A percentile compares a stretch with the other conserved stretches of the same genome.
Conservation (phyloP, 208 protist genomes). For the Chromosphaera perkinsii region DNA sequence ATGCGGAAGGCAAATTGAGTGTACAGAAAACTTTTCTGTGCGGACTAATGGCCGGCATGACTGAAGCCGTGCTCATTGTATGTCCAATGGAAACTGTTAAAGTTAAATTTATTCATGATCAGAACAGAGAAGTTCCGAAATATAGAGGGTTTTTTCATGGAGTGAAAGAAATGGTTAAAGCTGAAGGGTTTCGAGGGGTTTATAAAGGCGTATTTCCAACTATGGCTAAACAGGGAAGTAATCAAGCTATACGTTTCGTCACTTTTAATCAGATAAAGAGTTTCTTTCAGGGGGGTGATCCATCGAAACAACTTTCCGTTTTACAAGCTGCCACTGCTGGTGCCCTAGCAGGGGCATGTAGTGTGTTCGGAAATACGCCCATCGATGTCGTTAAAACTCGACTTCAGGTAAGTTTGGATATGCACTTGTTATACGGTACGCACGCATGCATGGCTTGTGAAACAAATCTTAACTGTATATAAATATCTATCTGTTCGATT, state of each 20-base stretch:
- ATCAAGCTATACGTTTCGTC: constrained; percentile 42
- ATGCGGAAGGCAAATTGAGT: constrained; percentile 25
- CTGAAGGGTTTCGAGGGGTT: constrained; percentile 24
- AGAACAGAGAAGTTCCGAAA: constrained; percentile 15
- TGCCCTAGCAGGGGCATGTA: constrained; percentile 27
- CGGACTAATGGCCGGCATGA: constrained; percentile 32
- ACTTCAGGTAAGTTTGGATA: constrained; percentile 22
- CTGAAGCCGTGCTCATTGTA: constrained; percentile 36
- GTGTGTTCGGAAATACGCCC: constrained; percentile 40
- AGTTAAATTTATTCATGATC: constrained; percentile 36
- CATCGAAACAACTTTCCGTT: neutral
- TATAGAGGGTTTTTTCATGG: constrained; percentile 31
- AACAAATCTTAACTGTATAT: no score
- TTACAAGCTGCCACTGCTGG: neutral
- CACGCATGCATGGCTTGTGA: no score
- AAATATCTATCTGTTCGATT: no score
- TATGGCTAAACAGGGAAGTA: constrained; percentile 34
- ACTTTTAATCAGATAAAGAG: constrained; percentile 28
- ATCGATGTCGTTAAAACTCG: constrained; percentile 45
- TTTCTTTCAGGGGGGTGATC: constrained; percentile 7
- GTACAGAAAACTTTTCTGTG: neutral
- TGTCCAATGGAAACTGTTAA: constrained; percentile 48
- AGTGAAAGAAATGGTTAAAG: constrained; percentile 11
- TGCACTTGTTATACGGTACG: neutral
- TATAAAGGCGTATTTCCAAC: constrained; percentile 41